These are phyloP conservation scores for Starmerella scarabaei DNA, from an alignment of 805 yeast species.

Conservation along the genomic window DNA sequence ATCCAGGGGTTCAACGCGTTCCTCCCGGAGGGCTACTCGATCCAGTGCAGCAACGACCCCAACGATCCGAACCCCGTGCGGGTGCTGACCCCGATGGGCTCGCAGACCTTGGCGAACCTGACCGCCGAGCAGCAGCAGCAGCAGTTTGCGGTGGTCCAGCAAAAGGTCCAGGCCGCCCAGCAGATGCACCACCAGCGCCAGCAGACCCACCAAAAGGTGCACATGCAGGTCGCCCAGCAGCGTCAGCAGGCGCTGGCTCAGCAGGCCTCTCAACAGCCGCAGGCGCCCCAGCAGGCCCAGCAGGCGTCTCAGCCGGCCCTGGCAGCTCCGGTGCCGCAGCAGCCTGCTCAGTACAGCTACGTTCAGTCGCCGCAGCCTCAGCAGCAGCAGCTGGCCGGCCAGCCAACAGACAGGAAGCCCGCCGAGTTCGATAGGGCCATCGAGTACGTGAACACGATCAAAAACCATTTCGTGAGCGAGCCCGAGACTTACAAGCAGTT, in stretches of 20 bases:
- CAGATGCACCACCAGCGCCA: conserved; percentile 16
- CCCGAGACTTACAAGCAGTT: conserved; percentile 94
- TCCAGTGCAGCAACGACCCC: conserved; percentile 82
- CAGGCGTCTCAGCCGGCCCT: background rate
- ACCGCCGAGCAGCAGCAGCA: conserved; percentile 9
- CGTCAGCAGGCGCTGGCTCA: conserved; percentile 28
- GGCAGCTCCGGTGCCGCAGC: background rate
- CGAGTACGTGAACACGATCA: conserved; percentile 88
- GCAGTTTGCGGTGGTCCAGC: conserved; percentile 15
- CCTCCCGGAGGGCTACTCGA: conserved; percentile 87
- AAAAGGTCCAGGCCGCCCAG: conserved; percentile 16
- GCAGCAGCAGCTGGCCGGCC: background rate
- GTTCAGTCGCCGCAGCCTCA: background rate
- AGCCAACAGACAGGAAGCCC: conserved; percentile 43
- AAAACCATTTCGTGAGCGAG: conserved; percentile 80
- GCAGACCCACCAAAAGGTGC: conserved; percentile 20
- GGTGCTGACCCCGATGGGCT: conserved; percentile 92
- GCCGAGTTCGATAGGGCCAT: conserved; percentile 97
- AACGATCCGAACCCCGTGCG: conserved; percentile 83
- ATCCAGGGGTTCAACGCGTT: conserved; percentile 97
- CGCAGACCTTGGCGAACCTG: conserved; percentile 26
- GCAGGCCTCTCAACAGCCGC: conserved; percentile 13
- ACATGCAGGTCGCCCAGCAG: conserved; percentile 18
- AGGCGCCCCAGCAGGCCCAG: conserved; percentile 1
- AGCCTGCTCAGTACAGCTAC: no score